phyloP scores from a whole-genome alignment of 345 rosid species.

The Viola odorata region DNA sequence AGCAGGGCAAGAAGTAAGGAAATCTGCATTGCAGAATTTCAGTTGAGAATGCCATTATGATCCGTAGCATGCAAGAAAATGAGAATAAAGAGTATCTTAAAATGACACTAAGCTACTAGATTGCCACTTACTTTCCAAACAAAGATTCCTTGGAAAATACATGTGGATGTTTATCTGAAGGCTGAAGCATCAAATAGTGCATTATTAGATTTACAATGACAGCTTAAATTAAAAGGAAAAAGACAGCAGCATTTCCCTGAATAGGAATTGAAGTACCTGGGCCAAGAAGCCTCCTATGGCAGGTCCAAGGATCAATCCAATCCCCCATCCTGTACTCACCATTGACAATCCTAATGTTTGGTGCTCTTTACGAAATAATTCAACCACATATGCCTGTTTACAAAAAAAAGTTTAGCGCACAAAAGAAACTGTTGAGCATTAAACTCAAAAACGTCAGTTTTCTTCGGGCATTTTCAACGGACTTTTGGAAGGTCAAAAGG shows the following conservation, averaged over 20 bases:
- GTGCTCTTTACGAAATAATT: conserved; percentile 63
- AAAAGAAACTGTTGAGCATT: background rate
- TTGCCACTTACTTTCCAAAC: conserved; percentile 6
- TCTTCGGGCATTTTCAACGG: too few relatives aligned
- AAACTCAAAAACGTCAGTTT: too few relatives aligned
- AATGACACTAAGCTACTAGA: background rate
- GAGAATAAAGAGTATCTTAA: background rate
- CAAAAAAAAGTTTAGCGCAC: conserved; percentile 6
- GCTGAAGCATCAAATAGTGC: conserved; percentile 1
- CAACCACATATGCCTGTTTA: conserved; percentile 86
- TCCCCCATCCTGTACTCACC: conserved; percentile 95
- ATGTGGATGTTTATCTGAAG: conserved; percentile 9
- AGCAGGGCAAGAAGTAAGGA: conserved; percentile 13
- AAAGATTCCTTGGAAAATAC: conserved; percentile 9
- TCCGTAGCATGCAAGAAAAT: background rate
- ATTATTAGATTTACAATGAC: background rate
- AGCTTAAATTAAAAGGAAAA: background rate
- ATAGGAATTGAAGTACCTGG: conserved; percentile 83
- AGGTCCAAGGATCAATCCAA: conserved; percentile 94
- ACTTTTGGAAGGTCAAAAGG: too few relatives aligned
- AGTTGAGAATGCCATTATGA: background rate
- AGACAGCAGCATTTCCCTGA: too few relatives aligned
- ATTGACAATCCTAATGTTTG: conserved; percentile 79
- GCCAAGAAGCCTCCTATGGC: conserved; percentile 91
- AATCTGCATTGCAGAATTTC: background rate